Base-by-base conservation (phyloP, 2,329 filamentous ascomycete genomes). In the Fusarium circinatum region DNA sequence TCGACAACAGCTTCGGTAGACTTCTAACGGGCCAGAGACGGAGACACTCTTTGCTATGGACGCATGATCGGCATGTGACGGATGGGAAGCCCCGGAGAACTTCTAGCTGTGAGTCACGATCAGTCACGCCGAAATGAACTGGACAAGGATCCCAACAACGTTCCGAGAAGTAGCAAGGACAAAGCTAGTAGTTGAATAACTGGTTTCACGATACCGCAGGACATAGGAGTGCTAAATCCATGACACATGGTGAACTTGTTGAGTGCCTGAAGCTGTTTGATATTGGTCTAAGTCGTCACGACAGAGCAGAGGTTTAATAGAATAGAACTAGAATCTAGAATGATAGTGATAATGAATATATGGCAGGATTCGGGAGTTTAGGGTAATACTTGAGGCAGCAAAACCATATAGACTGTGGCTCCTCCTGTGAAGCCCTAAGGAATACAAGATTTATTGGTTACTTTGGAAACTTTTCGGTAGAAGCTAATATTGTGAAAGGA, bases 1-100 rank as follows among this genome's bases (percentile, higher is more conserved):
- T 32, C 38, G 13, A 7, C 15, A 6, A 15, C 9, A 34, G n/a
- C 8, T 8, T 13, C 2, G 13, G 28, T 47, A 17, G 32, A 17
- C 14, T n/a, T 10, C 20, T 18, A 4, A n/a, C 13, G 34, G 17
- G 18, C 2, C 5, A 22, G 18, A 38, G 51, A 28, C 5, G 24
- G 34, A 10, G 24, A 38, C 1, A 54, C 10, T 26, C 10, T 9
- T 17, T 17, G 18, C 24, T 54, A 8, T 38, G 20, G 32, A 28
- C 51, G 5, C 10, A 26, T 22, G 34, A 54, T 54, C 51, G 51
- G 11, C 32, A 54, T 38, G 14, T 22, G 13, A 38, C 51, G 34
- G 51, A 54, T 54, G 32, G 38, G 24, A 54, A 38, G 51, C 51
- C 38, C 32, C 32, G 51, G 24, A 22, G 20, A 36, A 30, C 52